A percentile compares a stretch with the other conserved stretches of the same genome.
These are phyloP conservation scores for Rhizophagus clarus DNA, from an alignment of 192 early-diverging fungal species.

Conservation along the genomic window DNA sequence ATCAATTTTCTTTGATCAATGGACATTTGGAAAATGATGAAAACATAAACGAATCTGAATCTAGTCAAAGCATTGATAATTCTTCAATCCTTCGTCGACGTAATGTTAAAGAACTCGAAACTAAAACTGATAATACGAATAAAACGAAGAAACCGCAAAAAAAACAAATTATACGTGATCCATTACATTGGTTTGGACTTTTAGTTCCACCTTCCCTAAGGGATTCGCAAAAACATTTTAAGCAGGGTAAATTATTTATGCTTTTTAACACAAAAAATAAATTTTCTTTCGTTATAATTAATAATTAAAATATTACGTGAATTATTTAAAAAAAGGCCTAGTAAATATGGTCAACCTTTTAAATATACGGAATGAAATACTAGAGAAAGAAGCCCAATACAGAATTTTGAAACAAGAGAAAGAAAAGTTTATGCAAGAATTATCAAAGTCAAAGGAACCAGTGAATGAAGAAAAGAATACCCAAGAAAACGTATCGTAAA, in stretches of 20 bases:
- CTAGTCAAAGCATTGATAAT: not conserved
- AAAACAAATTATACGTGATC: slow-evolving; percentile 34
- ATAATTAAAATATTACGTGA: not conserved
- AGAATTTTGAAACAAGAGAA: slow-evolving; percentile 15
- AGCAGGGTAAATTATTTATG: slow-evolving; percentile 31
- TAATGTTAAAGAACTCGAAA: not conserved
- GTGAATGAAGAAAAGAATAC: not conserved
- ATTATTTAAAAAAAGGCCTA: not conserved
- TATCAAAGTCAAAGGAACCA: not conserved
- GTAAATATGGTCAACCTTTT: slow-evolving; percentile 8
- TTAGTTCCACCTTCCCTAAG: slow-evolving; percentile 45
- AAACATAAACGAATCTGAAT: not conserved
- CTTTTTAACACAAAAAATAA: not conserved
- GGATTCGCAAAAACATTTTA: slow-evolving; percentile 42
- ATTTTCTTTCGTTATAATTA: not conserved
- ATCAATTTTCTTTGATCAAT: slow-evolving; percentile 5
- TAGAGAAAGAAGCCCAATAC: slow-evolving; percentile 15
- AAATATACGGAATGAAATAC: slow-evolving; percentile 21
- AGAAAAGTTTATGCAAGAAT: slow-evolving; percentile 7
- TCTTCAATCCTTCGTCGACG: slow-evolving; percentile 15
- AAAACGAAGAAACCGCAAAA: not conserved
- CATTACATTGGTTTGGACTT: slow-evolving; percentile 51
- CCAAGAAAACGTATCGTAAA: not conserved
- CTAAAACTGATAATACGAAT: slow-evolving; percentile 2
- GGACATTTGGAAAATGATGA: not conserved